Evolutionary conservation across 441 rosid species (phyloP).

Genomic region (Corymbia calophylla): DNA sequence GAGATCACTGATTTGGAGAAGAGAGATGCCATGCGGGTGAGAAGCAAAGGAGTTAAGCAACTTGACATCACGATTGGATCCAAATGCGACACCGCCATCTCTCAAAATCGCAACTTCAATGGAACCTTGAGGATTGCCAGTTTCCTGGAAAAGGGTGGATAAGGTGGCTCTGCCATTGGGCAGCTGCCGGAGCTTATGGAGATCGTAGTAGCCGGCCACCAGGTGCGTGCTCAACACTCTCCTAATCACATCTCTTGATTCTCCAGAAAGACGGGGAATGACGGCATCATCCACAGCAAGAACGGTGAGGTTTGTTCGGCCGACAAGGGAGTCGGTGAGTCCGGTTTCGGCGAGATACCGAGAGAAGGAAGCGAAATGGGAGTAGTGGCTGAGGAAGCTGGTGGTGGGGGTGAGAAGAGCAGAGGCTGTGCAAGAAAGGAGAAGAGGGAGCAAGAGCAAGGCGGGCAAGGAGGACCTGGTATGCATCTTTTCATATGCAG

Average conservation of each 20-base stretch:
- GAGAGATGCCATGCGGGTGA: neutral
- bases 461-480: neutral
- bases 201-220: neutral
- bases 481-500: neutral
- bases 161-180: neutral
- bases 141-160: neutral
- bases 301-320: neutral
- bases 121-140: neutral
- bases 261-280: neutral
- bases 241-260: neutral
- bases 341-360: neutral
- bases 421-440: neutral
- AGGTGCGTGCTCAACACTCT: neutral
- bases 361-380: constrained; percentile 5
- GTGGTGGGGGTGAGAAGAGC: neutral
- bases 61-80: neutral
- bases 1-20: neutral
- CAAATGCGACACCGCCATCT: neutral
- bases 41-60: neutral
- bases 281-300: constrained; percentile 3
- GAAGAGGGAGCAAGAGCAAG: neutral
- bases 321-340: neutral
- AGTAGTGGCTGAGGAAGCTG: neutral
- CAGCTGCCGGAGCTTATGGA: neutral
- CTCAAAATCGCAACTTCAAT: neutral